A percentile compares a stretch with the other conserved stretches of the same genome.
Evolutionary conservation across 768 basidiomycete genomes (phyloP).

Genomic region (Suillus placidus): DNA sequence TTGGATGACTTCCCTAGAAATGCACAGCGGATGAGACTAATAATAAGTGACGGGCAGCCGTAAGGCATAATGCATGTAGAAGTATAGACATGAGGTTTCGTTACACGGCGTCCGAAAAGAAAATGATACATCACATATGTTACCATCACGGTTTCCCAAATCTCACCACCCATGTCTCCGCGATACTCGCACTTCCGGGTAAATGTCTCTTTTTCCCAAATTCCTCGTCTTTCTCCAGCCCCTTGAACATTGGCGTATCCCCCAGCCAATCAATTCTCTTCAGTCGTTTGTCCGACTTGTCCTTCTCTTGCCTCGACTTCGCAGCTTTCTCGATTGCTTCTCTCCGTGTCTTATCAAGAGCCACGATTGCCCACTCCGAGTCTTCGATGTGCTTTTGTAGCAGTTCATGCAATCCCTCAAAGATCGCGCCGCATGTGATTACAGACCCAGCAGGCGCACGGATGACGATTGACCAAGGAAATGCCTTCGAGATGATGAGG

Average conservation of each 20-base stretch:
- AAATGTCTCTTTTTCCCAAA: conserved; percentile 53
- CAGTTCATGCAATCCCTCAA: conserved; percentile 51
- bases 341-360: conserved; percentile 44
- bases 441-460: conserved; percentile 31
- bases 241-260: conserved; percentile 58
- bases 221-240: conserved; percentile 61
- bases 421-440: conserved; percentile 55
- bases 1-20: not conserved
- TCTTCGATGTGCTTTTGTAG: conserved; percentile 60
- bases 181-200: conserved; percentile 43
- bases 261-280: conserved; percentile 71
- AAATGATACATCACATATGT: not conserved
- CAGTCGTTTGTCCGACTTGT: conserved; percentile 38
- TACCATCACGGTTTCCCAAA: conserved; percentile 37
- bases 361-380: conserved; percentile 67
- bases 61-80: not conserved
- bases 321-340: conserved; percentile 52
- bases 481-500: conserved; percentile 59
- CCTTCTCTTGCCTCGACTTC: conserved; percentile 47
- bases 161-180: conserved; percentile 65
- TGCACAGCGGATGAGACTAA: not conserved
- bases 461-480: conserved; percentile 70
- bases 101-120: not conserved
- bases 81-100: not conserved
- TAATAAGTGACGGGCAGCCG: not conserved